Percentiles rank a stretch among this genome's conserved stretches.
Evolutionary conservation across 129 eudicot genomes (phyloP).

Genomic region (Calendula officinalis): DNA sequence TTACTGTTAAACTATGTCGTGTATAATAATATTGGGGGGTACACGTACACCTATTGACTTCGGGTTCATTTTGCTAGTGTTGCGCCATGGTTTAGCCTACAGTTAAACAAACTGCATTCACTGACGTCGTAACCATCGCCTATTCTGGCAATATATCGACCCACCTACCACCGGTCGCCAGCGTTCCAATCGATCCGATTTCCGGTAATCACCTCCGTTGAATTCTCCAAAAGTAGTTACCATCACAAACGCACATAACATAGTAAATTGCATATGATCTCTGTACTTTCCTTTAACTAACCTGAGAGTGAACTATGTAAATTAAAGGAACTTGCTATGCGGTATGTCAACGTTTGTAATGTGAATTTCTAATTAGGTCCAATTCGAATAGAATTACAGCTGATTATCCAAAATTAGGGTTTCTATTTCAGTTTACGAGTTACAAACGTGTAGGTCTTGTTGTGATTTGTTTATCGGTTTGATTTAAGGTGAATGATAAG

Average conservation of each 20-base stretch:
- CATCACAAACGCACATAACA: not conserved
- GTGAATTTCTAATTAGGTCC: slow-evolving; percentile 6
- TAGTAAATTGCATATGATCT: not conserved
- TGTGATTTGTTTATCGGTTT: slow-evolving; percentile 14
- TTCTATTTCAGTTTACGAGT: slow-evolving; percentile 1
- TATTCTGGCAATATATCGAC: slow-evolving; percentile 15
- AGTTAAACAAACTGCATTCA: not conserved
- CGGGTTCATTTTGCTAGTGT: too few relatives aligned
- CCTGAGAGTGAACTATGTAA: not conserved
- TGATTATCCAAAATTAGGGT: slow-evolving; percentile 14
- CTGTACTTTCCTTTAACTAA: not conserved
- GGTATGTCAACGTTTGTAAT: not conserved
- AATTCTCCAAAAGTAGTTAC: not conserved
- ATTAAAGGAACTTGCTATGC: not conserved
- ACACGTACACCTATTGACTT: too few relatives aligned
- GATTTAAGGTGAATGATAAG: slow-evolving; percentile 37
- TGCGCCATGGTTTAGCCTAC: too few relatives aligned
- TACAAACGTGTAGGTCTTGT: not conserved
- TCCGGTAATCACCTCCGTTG: slow-evolving; percentile 22
- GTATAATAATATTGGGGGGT: too few relatives aligned
- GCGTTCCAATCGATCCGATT: slow-evolving; percentile 24
- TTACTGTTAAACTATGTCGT: too few relatives aligned
- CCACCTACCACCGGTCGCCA: slow-evolving; percentile 24
- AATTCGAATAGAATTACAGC: slow-evolving; percentile 1
- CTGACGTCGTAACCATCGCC: slow-evolving; percentile 10